phyloP scores from a whole-genome alignment of 2,329 filamentous ascomycete species.

The Clarireedia homoeocarpa region DNA sequence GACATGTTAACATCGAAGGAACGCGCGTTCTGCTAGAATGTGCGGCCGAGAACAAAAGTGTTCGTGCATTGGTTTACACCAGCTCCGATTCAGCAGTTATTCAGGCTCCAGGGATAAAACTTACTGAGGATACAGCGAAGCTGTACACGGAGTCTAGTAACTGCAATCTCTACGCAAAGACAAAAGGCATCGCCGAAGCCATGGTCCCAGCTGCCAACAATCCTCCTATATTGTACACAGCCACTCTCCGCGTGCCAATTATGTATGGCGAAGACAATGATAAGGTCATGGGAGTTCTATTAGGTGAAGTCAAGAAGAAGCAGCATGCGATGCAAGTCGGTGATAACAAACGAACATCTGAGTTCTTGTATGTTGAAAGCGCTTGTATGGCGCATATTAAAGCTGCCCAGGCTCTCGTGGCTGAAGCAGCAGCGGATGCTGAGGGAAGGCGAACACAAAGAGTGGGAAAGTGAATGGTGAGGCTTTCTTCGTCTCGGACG shows the following conservation, averaged over 20 bases:
- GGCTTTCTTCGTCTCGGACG: conserved; percentile 32
- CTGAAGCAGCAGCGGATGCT: neutral
- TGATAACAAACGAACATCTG: conserved; percentile 42
- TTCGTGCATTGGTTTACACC: conserved; percentile 30
- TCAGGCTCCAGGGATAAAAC: conserved; percentile 16
- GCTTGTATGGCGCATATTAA: conserved; percentile 43
- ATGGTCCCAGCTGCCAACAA: conserved; percentile 28
- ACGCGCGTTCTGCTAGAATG: conserved; percentile 26
- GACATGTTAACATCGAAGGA: conserved; percentile 28
- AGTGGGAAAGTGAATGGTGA: conserved; percentile 22
- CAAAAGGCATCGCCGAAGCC: conserved; percentile 30
- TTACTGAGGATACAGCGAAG: conserved; percentile 21
- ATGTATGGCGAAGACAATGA: conserved; percentile 29
- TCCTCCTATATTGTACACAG: conserved; percentile 21
- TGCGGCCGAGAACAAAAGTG: conserved; percentile 15
- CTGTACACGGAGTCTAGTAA: conserved; percentile 19
- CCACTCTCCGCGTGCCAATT: conserved; percentile 24
- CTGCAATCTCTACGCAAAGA: conserved; percentile 22
- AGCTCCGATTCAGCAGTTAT: conserved; percentile 27
- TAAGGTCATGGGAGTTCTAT: neutral
- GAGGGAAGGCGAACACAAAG: neutral
- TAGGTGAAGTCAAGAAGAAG: conserved; percentile 21
- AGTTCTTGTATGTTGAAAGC: conserved; percentile 45
- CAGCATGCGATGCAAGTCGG: conserved; percentile 44
- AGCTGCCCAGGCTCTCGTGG: conserved; percentile 27